Evolutionary conservation across 148 eudicot species (phyloP).

Genomic region (Amaranthus cruentus): DNA sequence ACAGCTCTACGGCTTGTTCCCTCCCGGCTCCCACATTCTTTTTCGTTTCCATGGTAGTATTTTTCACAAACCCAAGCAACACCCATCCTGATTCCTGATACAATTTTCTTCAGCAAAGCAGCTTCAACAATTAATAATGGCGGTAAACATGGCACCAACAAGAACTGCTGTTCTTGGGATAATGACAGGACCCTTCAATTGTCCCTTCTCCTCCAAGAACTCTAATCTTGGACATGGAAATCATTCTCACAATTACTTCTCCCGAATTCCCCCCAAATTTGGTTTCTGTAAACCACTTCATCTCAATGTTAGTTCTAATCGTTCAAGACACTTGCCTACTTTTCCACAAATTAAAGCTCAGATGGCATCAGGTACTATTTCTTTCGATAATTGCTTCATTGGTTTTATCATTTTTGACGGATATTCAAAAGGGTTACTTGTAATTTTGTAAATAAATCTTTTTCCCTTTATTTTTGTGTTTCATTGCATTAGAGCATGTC

Average conservation of each 20-base stretch:
- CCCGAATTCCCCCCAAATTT: slow-evolving; percentile 14
- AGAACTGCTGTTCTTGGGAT: slow-evolving; percentile 4
- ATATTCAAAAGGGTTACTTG: background rate
- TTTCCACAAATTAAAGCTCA: slow-evolving; percentile 49
- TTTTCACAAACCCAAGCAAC: background rate
- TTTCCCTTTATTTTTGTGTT: background rate
- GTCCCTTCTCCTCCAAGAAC: slow-evolving; percentile 16
- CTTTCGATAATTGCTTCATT: background rate
- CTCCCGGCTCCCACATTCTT: background rate
- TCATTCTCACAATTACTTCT: background rate
- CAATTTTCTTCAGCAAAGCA: background rate
- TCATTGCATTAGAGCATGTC: slow-evolving; percentile 36
- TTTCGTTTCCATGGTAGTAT: background rate
- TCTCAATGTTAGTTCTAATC: slow-evolving; percentile 20
- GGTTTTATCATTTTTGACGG: background rate
- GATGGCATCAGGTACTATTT: slow-evolving; percentile 25
- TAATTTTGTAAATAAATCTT: background rate
- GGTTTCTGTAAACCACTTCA: slow-evolving; percentile 19
- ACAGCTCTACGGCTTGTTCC: background rate
- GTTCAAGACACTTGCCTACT: slow-evolving; percentile 19
- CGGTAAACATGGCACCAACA: slow-evolving; percentile 15
- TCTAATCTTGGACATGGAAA: background rate
- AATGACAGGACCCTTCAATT: slow-evolving; percentile 4
- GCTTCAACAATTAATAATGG: slow-evolving; percentile 8
- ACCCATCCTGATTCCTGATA: background rate